Percentiles rank a stretch among this genome's conserved stretches.
phyloP scores from a whole-genome alignment of 768 basidiomycete species.

The Leccinum broughii region DNA sequence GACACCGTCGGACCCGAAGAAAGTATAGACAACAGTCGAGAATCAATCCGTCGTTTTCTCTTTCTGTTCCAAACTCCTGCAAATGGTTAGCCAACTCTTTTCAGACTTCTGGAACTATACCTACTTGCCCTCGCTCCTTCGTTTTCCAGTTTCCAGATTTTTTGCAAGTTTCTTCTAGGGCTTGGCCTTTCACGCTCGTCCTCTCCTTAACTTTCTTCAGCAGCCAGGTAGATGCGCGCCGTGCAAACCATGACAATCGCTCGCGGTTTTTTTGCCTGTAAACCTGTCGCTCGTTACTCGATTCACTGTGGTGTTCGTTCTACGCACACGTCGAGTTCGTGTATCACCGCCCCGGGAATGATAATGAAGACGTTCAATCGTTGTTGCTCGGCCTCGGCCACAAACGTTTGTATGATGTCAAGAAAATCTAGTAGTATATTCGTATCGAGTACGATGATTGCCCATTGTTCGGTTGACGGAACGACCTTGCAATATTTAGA shows the following conservation, averaged over 20 bases:
- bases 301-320: neutral
- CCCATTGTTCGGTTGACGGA: constrained; percentile 41
- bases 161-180: constrained; percentile 63
- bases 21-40: constrained; percentile 77
- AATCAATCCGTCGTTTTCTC: constrained; percentile 68
- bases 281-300: constrained; percentile 1
- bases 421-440: constrained; percentile 74
- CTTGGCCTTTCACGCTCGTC: constrained; percentile 57
- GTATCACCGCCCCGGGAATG: constrained; percentile 73
- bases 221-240: constrained; percentile 70
- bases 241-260: constrained; percentile 59
- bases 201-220: constrained; percentile 59
- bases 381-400: constrained; percentile 55
- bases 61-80: constrained; percentile 34
- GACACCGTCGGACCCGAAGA: constrained; percentile 36
- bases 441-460: constrained; percentile 71
- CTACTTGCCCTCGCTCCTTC: constrained; percentile 45
- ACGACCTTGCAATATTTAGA: constrained; percentile 31
- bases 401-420: constrained; percentile 62
- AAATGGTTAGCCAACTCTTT: constrained; percentile 1
- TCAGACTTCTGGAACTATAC: neutral
- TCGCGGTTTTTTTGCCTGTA: constrained; percentile 43
- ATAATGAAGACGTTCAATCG: constrained; percentile 57
- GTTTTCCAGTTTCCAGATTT: constrained; percentile 61
- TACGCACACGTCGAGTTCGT: constrained; percentile 72